phyloP scores from a whole-genome alignment of 73 alveolate genomes.

The Halteria grandinella region DNA sequence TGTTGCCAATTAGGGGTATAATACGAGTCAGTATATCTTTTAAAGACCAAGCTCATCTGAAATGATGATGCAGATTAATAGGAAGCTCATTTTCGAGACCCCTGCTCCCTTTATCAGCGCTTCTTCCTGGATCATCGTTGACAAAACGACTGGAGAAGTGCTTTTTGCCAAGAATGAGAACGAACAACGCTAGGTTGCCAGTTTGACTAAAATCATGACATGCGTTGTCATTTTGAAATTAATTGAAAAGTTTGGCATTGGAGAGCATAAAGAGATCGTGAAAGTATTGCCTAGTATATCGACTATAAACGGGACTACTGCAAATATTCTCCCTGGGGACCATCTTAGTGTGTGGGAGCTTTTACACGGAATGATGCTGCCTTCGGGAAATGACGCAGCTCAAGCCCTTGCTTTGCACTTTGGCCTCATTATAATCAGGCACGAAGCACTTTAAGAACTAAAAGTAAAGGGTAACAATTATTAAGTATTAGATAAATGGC shows the following conservation, averaged over 20 bases:
- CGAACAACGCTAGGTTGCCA: slow-evolving; percentile 76
- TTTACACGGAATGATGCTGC: slow-evolving; percentile 83
- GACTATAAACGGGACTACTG: slow-evolving; percentile 71
- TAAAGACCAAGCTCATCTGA: neutral
- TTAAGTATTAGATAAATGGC: too few relatives aligned
- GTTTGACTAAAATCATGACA: slow-evolving; percentile 84
- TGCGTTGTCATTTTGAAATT: slow-evolving; percentile 61
- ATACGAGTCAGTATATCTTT: too few relatives aligned
- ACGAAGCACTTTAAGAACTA: too few relatives aligned
- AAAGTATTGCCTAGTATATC: slow-evolving; percentile 52
- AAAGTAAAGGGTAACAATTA: too few relatives aligned
- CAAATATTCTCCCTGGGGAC: slow-evolving; percentile 71
- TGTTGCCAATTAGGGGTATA: too few relatives aligned
- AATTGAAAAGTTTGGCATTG: slow-evolving; percentile 55
- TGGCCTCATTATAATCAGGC: too few relatives aligned
- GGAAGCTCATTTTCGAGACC: slow-evolving; percentile 48
- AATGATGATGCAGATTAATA: neutral
- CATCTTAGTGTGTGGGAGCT: slow-evolving; percentile 66
- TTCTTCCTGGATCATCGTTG: slow-evolving; percentile 60
- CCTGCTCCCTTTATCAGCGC: slow-evolving; percentile 71
- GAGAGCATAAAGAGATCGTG: slow-evolving; percentile 33
- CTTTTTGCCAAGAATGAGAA: slow-evolving; percentile 69
- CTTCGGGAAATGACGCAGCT: slow-evolving; percentile 91
- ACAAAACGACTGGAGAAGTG: slow-evolving; percentile 63
- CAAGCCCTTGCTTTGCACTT: slow-evolving; percentile 71